Evolutionary conservation across 1,284 basidiomycete species (phyloP), one percentile per base, ranked within the genome.

Genomic region (Erythrobasidium hasegawianum): DNA sequence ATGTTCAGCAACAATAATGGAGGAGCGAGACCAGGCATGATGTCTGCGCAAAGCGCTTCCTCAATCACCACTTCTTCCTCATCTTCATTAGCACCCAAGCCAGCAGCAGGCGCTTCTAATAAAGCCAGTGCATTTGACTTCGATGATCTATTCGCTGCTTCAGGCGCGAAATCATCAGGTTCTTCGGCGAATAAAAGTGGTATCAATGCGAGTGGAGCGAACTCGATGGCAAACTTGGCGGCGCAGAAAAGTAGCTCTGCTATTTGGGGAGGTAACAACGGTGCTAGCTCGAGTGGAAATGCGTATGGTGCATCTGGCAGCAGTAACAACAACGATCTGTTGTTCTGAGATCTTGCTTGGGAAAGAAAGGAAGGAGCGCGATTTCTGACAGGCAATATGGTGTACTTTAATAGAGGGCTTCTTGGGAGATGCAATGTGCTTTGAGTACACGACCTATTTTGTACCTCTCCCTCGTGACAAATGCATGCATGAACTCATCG

Each of bases 101-200:
- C 26, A 9, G 27, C 24, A 16, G 49, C 61, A 1, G 18, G 33
- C 40, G n/a, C n/a, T n/a, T n/a, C n/a, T n/a, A n/a, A n/a, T n/a
- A 56, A 64, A 54, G 53, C 61, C 8, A 49, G 43, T 49, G 62
- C 62, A 20, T 65, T 65, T 24, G 62, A 65, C 38, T 65, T 65
- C 29, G 62, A 65, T 53, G 62, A 65, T 43, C 45, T 65, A 7
- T 65, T 65, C 39, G 62, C 62, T 26, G 62, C 62, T 13, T 55
- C 50, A 11, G 62, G 62, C 1, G 62, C 62, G 18, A 65, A 65
- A 47, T 52, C 55, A n/a, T 18, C 56, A 4, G 55, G n/a, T n/a
- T n/a, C n/a, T n/a, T n/a, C 40, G 2, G 14, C 22, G 20, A 22
- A 2, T 39, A 47, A 24, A 33, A 33, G n/a, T 14, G 43, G n/a